Conservation (phyloP, 805 yeast species). For the Nakazawaea ambrosiae region DNA sequence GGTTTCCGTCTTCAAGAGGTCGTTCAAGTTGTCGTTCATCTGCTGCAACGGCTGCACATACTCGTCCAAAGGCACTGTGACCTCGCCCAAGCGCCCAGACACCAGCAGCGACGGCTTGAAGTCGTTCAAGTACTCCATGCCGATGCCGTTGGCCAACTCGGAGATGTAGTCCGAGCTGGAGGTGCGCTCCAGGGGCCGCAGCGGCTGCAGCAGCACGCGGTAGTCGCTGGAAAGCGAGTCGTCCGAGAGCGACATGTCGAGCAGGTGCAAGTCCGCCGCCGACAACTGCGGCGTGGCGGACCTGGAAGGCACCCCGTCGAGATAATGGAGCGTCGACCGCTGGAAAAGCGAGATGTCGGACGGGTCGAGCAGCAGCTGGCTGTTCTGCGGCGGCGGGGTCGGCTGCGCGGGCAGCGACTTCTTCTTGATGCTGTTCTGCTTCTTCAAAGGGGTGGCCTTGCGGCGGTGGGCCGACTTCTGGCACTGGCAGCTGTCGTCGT, state of each 20-base stretch:
- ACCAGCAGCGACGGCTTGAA: constrained; percentile 8
- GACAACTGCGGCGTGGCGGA: background rate
- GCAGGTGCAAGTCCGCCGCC: background rate
- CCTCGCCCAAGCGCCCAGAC: constrained; percentile 7
- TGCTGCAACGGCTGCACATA: constrained; percentile 28
- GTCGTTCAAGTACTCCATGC: constrained; percentile 9
- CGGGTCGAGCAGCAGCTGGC: no score
- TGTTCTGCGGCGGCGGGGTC: no score
- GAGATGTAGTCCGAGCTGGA: constrained; percentile 1
- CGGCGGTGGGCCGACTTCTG: constrained; percentile 9
- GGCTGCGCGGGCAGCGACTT: background rate
- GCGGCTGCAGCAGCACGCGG: no score
- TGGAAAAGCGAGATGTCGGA: no score
- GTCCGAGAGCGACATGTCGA: background rate
- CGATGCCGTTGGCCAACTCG: constrained; percentile 4
- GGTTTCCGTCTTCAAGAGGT: constrained; percentile 15
- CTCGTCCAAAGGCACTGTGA: constrained; percentile 19
- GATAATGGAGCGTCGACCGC: background rate
- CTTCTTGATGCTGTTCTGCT: constrained; percentile 6
- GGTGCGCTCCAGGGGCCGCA: no score
- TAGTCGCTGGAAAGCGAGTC: background rate
- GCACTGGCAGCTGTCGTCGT: constrained; percentile 26
- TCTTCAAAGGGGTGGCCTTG: constrained; percentile 6
- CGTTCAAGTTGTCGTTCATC: constrained; percentile 26
- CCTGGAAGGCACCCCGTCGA: background rate